Evolutionary conservation across 139 green algal genomes (phyloP), one percentile per base, ranked within the genome.

Genomic region (Choricystis sp.): DNA sequence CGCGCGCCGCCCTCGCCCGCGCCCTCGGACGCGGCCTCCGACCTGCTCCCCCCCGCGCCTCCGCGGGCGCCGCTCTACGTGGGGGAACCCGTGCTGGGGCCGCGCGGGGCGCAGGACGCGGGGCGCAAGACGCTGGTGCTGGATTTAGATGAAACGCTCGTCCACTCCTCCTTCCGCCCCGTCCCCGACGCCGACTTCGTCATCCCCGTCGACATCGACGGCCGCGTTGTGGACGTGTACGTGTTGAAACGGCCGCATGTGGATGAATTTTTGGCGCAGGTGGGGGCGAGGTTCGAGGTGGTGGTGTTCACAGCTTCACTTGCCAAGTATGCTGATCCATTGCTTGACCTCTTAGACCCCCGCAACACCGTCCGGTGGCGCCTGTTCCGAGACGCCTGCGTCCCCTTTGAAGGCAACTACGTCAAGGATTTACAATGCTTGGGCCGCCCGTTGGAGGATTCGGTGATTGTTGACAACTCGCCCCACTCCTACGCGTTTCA

Each of bases 391-490:
- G 92, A 98, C 62, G 72, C 78, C 1, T 98, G 92, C 80, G 86
- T 69, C 59, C 85, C 82, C 3, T 94, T 86, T 48, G 86, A 95
- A 69, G 90, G 87, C 28, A 87, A 83, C 57, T 95, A 92, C 78
- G 87, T 95, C 56, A 94, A 84, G 68, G 86, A 98, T 71, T 76
- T 98, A 52, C 79, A 69, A 56, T 84, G 79, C 61, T 68, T 98
- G 31, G 92, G 92, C 1, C 76, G 92, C 0, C 75, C 89, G 26
- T 72, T 97, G 31, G 63, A 61, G 16, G 31, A 79, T 66, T 84
- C 74, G 30, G 89, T 98, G 63, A 96, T 98, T 61, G 83, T 98
- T 23, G 92, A 98, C 80, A 98, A 98, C 80, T 94, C 82, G 3
- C 92, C 92, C 5, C 83, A 96, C 70, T 92, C 80, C 14, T 98